Evolutionary conservation across 306 rosid species (phyloP).

Genomic region (Begonia fuchsioides): DNA sequence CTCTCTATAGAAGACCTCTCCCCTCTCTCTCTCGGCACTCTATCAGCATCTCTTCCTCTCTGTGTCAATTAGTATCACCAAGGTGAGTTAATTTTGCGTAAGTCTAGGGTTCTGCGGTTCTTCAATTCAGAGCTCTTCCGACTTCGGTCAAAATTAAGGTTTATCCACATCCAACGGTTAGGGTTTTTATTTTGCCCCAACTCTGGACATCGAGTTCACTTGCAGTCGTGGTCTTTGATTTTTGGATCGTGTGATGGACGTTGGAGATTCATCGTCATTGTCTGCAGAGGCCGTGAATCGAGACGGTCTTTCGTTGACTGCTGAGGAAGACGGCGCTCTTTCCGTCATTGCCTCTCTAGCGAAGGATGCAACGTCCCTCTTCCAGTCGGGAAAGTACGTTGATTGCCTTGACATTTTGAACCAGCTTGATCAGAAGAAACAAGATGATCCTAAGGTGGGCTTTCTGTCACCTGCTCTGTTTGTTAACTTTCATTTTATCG

Average conservation of each 20-base stretch:
- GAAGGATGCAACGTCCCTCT: conserved; percentile 74
- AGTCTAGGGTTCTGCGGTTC: conserved; percentile 20
- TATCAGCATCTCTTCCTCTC: conserved; percentile 9
- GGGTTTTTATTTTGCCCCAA: conserved; percentile 1
- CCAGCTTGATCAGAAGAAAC: conserved; percentile 64
- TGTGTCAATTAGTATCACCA: conserved; percentile 3
- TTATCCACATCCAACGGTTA: conserved; percentile 11
- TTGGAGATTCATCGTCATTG: conserved; percentile 45
- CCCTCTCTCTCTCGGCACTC: no score
- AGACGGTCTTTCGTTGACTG: conserved; percentile 35
- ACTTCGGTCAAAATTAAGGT: conserved; percentile 1
- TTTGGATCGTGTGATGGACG: conserved; percentile 74
- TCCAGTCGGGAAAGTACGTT: conserved; percentile 68
- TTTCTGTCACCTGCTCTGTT: neutral
- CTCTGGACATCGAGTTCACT: conserved; percentile 2
- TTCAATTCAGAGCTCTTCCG: conserved; percentile 4
- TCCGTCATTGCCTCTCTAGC: conserved; percentile 42
- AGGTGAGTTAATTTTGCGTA: conserved; percentile 12
- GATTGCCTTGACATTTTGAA: conserved; percentile 57
- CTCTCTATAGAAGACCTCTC: no score
- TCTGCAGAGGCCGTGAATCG: conserved; percentile 35
- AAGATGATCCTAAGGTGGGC: conserved; percentile 76
- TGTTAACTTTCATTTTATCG: neutral
- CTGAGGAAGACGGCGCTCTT: conserved; percentile 54
- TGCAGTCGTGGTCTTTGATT: conserved; percentile 17